Evolutionary conservation across 805 yeast species (phyloP).

Genomic region (Wickerhamiella sorbophila): DNA sequence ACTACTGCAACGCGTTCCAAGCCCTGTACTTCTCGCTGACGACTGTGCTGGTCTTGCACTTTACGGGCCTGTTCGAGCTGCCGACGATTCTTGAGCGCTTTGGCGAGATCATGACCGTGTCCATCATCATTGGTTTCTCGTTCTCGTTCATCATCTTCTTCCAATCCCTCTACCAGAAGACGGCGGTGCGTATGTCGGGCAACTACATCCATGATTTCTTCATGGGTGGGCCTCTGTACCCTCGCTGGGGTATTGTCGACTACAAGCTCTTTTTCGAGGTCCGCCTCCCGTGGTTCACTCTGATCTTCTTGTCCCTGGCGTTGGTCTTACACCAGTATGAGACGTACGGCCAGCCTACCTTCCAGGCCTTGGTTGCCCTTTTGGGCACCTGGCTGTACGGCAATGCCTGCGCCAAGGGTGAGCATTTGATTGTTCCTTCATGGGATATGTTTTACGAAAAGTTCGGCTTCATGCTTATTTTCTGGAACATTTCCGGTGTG

Average conservation of each 20-base stretch:
- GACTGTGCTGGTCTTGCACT: constrained; percentile 48
- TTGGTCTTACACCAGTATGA: constrained; percentile 70
- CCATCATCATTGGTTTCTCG: constrained; percentile 62
- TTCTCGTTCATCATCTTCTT: constrained; percentile 59
- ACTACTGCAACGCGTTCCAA: constrained; percentile 85
- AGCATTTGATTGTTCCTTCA: constrained; percentile 90
- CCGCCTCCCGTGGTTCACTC: constrained; percentile 89
- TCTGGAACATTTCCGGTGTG: constrained; percentile 99
- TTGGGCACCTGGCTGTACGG: constrained; percentile 90
- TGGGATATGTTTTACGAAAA: constrained; percentile 99
- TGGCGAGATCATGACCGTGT: constrained; percentile 86
- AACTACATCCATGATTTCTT: constrained; percentile 80
- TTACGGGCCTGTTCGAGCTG: constrained; percentile 58
- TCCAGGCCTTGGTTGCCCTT: constrained; percentile 59
- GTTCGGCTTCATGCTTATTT: constrained; percentile 96
- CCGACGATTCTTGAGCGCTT: constrained; percentile 65
- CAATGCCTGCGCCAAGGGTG: constrained; percentile 95
- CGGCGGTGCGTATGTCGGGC: constrained; percentile 85
- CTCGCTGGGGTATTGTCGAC: constrained; percentile 84
- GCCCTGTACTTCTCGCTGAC: constrained; percentile 59
- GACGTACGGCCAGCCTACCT: constrained; percentile 59
- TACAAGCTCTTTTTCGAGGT: constrained; percentile 96
- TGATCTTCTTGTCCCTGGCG: constrained; percentile 63
- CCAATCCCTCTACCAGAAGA: constrained; percentile 50
- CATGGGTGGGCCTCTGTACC: constrained; percentile 96